Evolutionary conservation across 208 protist species (phyloP).

Genomic region (Phytomonas sp.): DNA sequence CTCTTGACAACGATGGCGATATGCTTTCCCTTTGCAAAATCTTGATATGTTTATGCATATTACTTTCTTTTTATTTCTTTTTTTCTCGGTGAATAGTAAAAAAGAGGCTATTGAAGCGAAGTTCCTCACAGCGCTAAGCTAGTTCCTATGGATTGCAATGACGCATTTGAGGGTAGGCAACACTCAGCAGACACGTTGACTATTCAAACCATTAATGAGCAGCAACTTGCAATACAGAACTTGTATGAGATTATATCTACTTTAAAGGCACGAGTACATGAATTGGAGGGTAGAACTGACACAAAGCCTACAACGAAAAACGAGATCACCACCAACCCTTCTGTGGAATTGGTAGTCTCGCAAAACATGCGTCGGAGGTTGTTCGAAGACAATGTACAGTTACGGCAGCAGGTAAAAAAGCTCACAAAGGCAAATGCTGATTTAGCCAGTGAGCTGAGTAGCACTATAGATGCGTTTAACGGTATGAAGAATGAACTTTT

Average conservation of each 20-base stretch:
- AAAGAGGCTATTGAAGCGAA: not conserved
- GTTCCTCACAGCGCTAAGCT: not conserved
- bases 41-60: not conserved
- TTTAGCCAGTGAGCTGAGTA: not conserved
- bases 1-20: not conserved
- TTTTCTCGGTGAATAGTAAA: not conserved
- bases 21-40: not conserved
- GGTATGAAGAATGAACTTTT: not conserved
- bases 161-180: not conserved
- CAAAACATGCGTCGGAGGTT: not conserved
- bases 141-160: not conserved
- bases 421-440: not conserved
- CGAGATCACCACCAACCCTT: not conserved
- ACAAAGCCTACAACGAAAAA: not conserved
- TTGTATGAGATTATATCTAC: constrained; percentile 43
- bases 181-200: constrained; percentile 17
- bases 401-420: not conserved
- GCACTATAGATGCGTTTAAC: not conserved
- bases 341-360: not conserved
- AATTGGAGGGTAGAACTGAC: constrained; percentile 12
- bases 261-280: constrained; percentile 33
- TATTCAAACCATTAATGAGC: constrained; percentile 57
- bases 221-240: constrained; percentile 58
- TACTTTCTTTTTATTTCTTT: not conserved
- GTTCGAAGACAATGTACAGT: not conserved